These are phyloP conservation scores for Ogataea degrootiae DNA, from an alignment of 805 yeast genomes.

Conservation along the genomic window DNA sequence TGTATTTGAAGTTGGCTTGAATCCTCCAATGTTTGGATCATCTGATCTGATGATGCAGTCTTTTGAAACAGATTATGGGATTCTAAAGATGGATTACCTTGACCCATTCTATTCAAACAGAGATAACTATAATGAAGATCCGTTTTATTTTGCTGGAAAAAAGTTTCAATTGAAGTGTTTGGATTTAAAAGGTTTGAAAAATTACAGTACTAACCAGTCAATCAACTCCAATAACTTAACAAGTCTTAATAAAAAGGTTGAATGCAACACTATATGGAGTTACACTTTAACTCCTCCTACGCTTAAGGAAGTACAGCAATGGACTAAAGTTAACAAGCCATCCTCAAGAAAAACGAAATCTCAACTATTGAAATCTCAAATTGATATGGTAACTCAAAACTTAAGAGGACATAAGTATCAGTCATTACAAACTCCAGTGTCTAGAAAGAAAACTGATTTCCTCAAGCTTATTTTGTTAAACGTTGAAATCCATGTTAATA, in stretches of 20 bases:
- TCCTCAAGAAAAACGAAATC: slow-evolving; percentile 14
- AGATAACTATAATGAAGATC: slow-evolving; percentile 46
- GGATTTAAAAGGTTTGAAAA: slow-evolving; percentile 24
- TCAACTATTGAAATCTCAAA: slow-evolving; percentile 40
- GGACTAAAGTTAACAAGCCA: slow-evolving; percentile 24
- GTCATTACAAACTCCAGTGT: slow-evolving; percentile 24
- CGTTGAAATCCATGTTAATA: slow-evolving; percentile 64
- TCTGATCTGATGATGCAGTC: slow-evolving; percentile 17
- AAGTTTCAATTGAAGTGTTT: slow-evolving; percentile 45
- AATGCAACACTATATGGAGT: background rate
- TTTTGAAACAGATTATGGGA: slow-evolving; percentile 39
- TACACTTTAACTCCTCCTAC: slow-evolving; percentile 48
- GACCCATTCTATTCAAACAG: slow-evolving; percentile 61
- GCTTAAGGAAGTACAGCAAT: slow-evolving; percentile 31
- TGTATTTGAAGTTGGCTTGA: slow-evolving; percentile 7
- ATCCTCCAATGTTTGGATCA: slow-evolving; percentile 16
- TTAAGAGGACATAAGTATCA: slow-evolving; percentile 36
- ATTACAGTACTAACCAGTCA: slow-evolving; percentile 4
- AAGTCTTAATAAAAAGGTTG: no score
- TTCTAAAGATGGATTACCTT: slow-evolving; percentile 47
- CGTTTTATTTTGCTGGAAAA: slow-evolving; percentile 66
- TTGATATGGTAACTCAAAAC: slow-evolving; percentile 42
- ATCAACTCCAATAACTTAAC: no score
- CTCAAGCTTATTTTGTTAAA: slow-evolving; percentile 52
- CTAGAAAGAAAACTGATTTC: slow-evolving; percentile 34